Conservation (phyloP, 164 flowering plant species). For the Berberis thunbergii region DNA sequence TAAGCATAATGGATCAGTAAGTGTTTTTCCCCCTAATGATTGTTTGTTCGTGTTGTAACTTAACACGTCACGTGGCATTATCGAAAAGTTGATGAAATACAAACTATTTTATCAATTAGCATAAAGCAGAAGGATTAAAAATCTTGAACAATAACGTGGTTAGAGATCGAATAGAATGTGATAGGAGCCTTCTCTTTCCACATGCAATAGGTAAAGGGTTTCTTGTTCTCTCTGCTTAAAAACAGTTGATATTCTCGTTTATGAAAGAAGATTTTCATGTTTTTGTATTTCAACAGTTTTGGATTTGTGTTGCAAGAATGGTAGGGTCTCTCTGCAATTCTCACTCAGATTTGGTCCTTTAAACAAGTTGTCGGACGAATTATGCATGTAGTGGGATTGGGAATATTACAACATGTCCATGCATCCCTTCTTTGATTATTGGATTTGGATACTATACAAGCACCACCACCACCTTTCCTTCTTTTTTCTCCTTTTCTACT, state of each 20-base stretch:
- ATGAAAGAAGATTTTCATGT: slow-evolving; percentile 39
- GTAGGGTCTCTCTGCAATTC: slow-evolving; percentile 13
- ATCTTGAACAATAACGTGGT: not conserved
- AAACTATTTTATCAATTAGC: not conserved
- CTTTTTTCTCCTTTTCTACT: not conserved
- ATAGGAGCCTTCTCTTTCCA: slow-evolving; percentile 22
- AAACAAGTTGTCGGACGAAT: slow-evolving; percentile 63
- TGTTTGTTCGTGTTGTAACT: no score
- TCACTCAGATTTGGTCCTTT: slow-evolving; percentile 47
- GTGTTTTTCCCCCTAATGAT: no score
- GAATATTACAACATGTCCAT: slow-evolving; percentile 61
- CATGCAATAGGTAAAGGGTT: slow-evolving; percentile 25
- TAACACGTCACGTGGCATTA: no score
- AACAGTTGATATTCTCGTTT: slow-evolving; percentile 54
- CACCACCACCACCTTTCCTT: slow-evolving; percentile 2
- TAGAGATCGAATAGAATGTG: slow-evolving; percentile 6
- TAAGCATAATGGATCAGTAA: no score
- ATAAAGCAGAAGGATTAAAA: not conserved
- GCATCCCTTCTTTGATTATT: not conserved
- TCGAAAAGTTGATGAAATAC: no score
- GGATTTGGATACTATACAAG: not conserved
- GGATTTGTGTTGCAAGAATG: slow-evolving; percentile 3
- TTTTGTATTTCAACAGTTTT: slow-evolving; percentile 13
- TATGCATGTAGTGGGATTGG: slow-evolving; percentile 27
- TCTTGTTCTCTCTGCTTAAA: slow-evolving; percentile 39